A percentile compares a stretch with the other conserved stretches of the same genome.
Conservation (phyloP, 441 rosid species). For the Gossypium lobatum region DNA sequence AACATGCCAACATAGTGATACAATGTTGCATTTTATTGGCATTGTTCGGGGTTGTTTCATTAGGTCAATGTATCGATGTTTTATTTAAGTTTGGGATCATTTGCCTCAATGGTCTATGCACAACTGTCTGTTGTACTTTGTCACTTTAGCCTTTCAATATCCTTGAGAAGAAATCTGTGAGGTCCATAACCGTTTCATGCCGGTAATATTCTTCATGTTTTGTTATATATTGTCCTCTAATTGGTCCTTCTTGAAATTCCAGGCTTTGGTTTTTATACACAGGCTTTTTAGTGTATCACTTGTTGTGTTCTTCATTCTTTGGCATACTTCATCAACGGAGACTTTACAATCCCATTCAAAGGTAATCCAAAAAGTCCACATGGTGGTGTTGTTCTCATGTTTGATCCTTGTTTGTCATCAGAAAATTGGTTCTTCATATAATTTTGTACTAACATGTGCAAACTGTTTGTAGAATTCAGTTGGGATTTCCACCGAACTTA, state of each 20-base stretch:
- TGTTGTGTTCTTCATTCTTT: slow-evolving; percentile 65
- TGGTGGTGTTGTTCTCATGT: not conserved
- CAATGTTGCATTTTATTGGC: not conserved
- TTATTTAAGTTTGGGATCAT: not conserved
- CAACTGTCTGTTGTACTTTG: not conserved
- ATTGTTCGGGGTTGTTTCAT: not conserved
- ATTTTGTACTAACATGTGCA: slow-evolving; percentile 10
- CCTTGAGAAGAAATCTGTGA: not conserved
- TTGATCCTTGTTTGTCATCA: not conserved
- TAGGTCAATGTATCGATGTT: not conserved
- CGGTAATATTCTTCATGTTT: not conserved
- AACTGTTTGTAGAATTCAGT: slow-evolving; percentile 38
- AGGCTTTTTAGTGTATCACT: slow-evolving; percentile 89
- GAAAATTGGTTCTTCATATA: not conserved
- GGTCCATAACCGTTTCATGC: not conserved
- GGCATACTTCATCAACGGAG: slow-evolving; percentile 56
- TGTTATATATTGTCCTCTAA: slow-evolving; percentile 16
- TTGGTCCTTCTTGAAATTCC: slow-evolving; percentile 44
- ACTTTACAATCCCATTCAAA: slow-evolving; percentile 32
- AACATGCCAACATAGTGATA: not conserved
- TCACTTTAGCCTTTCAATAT: not conserved
- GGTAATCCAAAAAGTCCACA: slow-evolving; percentile 30
- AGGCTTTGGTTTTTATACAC: slow-evolving; percentile 89
- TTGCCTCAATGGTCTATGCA: not conserved
- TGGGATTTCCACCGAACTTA: slow-evolving; percentile 29